phyloP scores from a whole-genome alignment of 139 green algal species.

The Haematococcus sp. region DNA sequence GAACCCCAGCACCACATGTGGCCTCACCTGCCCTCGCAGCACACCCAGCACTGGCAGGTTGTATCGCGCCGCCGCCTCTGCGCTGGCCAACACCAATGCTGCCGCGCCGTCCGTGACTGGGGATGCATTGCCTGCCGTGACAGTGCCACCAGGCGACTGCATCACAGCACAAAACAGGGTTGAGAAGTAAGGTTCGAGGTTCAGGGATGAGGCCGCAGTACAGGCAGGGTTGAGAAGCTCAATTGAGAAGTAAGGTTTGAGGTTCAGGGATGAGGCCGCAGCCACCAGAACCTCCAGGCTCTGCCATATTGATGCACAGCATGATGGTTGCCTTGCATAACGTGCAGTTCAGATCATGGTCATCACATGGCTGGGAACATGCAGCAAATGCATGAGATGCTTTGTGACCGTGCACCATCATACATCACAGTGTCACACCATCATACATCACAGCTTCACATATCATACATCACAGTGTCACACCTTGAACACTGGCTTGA shows the following conservation, averaged over 20 bases:
- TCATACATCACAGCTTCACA: too few species aligned
- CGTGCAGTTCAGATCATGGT: too few species aligned
- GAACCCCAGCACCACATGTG: too few species aligned
- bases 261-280: neutral
- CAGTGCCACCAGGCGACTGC: slow-evolving; percentile 42
- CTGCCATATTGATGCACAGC: neutral
- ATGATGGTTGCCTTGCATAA: too few species aligned
- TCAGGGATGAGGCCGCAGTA: neutral
- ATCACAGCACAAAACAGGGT: neutral
- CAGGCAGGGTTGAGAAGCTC: neutral
- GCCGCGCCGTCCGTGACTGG: slow-evolving; percentile 87
- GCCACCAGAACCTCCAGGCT: too few species aligned
- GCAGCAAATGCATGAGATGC: too few species aligned
- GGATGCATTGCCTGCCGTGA: slow-evolving; percentile 87
- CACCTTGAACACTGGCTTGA: slow-evolving; percentile 75
- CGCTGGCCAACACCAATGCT: slow-evolving; percentile 72
- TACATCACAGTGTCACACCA: too few species aligned
- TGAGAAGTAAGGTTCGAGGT: neutral
- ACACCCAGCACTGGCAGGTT: slow-evolving; percentile 34
- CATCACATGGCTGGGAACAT: too few species aligned
- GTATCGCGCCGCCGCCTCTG: slow-evolving; percentile 20
- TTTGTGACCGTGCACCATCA: too few species aligned
- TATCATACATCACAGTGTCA: slow-evolving; percentile 21
- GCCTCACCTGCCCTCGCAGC: slow-evolving; percentile 12
- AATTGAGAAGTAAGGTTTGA: neutral